Evolutionary conservation across 106 monocot genomes (phyloP), one percentile per base, ranked within the genome.

Genomic region (Triglochin maritima): DNA sequence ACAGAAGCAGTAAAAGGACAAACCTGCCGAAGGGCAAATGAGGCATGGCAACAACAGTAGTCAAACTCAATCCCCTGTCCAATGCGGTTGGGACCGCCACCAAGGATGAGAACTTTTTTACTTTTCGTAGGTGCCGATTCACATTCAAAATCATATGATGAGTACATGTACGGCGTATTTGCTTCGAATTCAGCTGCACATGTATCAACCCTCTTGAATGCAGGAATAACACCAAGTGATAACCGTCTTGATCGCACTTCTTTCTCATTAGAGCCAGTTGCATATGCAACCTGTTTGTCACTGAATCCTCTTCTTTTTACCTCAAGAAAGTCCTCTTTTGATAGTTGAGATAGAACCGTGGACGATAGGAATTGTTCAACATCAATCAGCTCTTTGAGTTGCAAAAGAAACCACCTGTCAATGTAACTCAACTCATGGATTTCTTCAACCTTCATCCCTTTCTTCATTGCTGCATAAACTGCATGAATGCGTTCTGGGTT

Each of bases 111-210:
- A 58, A 96, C 96, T 69, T 96, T 96, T 47, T 81, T 88, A 64
- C 53, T 86, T 55, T 69, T 65, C 8, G 88, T 96, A 3, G 96
- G 96, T 60, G 68, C 78, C 3, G 91, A 91, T 69, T 96, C 96
- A 71, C 96, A 96, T 73, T 96, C 96, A 70, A 80, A 82, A 76
- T 91, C 96, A 78, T 96, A 96, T 5, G 88, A 88, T 9, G 96
- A 96, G 71, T 96, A 96, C 96, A 96, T 91, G 49, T 96, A 96
- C 3, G 96, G 96, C 9, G 96, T 96, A 56, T 96, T 81, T 50
- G 96, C 96, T 77, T 96, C 96, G 73, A 96, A 96, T 59, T 96
- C 96, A 46, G 96, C 96, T 60, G 96, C 96, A 80, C 96, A 96
- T 16, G 96, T 96, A 72, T 96, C 96, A 46, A 96, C 96, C 64